These are phyloP conservation scores for Lachnellula hyalina DNA, from an alignment of 2,329 filamentous ascomycete species.

Conservation along the genomic window DNA sequence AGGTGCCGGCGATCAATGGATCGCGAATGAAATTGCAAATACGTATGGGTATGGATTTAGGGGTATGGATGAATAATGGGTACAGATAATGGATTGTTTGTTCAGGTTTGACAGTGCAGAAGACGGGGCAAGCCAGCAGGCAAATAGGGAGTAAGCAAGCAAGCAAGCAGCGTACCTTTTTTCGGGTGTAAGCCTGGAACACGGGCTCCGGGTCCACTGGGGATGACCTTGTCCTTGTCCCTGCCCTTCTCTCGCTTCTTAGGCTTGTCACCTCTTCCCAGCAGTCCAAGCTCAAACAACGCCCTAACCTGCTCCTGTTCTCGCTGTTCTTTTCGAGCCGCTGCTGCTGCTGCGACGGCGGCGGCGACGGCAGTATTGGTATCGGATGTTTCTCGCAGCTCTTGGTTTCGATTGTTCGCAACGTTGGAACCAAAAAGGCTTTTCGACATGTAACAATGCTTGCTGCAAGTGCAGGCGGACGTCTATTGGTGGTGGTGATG, in stretches of 20 bases:
- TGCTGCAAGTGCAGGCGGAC: slow-evolving; percentile 3
- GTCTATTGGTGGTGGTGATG: not conserved
- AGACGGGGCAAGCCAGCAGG: not conserved
- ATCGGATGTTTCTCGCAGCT: too few species aligned
- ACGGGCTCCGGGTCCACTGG: slow-evolving; percentile 26
- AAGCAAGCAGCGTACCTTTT: slow-evolving; percentile 21
- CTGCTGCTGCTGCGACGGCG: too few species aligned
- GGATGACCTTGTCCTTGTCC: slow-evolving; percentile 23
- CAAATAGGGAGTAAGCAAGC: slow-evolving; percentile 5
- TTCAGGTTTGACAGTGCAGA: not conserved
- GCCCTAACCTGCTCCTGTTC: slow-evolving; percentile 26
- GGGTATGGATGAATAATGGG: too few species aligned
- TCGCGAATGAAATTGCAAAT: too few species aligned
- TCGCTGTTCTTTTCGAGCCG: slow-evolving; percentile 9
- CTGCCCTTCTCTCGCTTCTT: slow-evolving; percentile 26
- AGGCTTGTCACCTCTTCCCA: slow-evolving; percentile 25
- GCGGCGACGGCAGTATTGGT: not conserved
- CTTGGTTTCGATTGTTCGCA: not conserved
- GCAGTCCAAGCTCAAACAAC: slow-evolving; percentile 31
- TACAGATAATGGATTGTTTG: too few species aligned
- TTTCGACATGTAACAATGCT: slow-evolving; percentile 25
- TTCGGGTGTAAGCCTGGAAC: slow-evolving; percentile 27
- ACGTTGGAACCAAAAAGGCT: slow-evolving; percentile 19
- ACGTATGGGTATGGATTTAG: too few species aligned
- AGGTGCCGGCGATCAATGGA: too few species aligned